phyloP scores from a whole-genome alignment of 2,329 filamentous ascomycete species.

The Microsporum ferrugineum region DNA sequence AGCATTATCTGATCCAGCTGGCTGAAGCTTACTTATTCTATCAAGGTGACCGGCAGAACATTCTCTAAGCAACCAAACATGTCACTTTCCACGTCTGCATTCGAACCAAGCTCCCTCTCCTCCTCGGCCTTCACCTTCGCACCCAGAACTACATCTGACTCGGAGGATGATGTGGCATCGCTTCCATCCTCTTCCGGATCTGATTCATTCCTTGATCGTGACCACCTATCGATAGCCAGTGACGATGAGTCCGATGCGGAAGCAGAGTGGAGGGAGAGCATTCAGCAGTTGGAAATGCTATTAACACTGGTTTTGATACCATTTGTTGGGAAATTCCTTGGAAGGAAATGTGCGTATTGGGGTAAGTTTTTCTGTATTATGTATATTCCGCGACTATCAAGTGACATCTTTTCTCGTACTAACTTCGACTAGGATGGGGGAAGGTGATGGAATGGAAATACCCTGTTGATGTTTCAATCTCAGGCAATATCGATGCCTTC shows the following conservation, averaged over 20 bases:
- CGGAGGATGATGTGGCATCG: conserved; percentile 31
- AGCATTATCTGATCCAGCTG: no score
- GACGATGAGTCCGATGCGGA: conserved; percentile 73
- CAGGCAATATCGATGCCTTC: not conserved
- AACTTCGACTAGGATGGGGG: conserved; percentile 59
- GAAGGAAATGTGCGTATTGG: conserved; percentile 91
- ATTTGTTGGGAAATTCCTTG: conserved; percentile 88
- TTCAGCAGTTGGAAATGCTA: conserved; percentile 86
- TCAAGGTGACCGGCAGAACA: not conserved
- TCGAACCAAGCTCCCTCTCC: conserved; percentile 13
- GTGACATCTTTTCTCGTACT: conserved; percentile 14
- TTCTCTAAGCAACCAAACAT: not conserved
- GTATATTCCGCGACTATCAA: not conserved
- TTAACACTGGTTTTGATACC: conserved; percentile 91
- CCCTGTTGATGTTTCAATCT: conserved; percentile 48
- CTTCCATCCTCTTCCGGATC: conserved; percentile 32
- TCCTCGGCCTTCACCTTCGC: conserved; percentile 23
- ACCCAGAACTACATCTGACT: conserved; percentile 19
- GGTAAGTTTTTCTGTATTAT: conserved; percentile 43
- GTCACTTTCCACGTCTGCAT: conserved; percentile 21
- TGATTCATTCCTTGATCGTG: conserved; percentile 39
- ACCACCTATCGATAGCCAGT: conserved; percentile 40
- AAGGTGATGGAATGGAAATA: conserved; percentile 94
- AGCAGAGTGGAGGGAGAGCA: conserved; percentile 83
- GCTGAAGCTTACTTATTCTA: not conserved